Conservation (phyloP, 2,329 filamentous ascomycete genomes). For the Epichloe amarillans region DNA sequence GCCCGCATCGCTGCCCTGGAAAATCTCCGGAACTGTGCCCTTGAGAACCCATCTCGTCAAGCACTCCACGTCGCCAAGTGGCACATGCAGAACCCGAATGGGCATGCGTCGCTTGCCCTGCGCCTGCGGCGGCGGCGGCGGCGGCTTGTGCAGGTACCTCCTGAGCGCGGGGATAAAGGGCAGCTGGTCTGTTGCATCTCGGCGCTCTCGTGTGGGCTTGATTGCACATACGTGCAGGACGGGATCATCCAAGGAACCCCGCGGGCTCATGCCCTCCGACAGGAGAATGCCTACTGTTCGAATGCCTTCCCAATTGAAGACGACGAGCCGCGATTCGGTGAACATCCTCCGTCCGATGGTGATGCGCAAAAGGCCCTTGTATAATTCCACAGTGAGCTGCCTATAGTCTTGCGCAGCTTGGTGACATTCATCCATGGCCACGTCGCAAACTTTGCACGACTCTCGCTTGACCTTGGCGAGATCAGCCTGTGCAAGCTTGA, state of each 20-base stretch:
- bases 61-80: slow-evolving; percentile 69
- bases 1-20: slow-evolving; percentile 35
- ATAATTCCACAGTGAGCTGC: slow-evolving; percentile 66
- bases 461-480: slow-evolving; percentile 82
- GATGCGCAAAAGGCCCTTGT: slow-evolving; percentile 64
- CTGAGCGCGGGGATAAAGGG: slow-evolving; percentile 68
- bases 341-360: slow-evolving; percentile 74
- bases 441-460: slow-evolving; percentile 67
- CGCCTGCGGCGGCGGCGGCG: slow-evolving; percentile 43
- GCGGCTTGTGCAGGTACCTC: slow-evolving; percentile 51
- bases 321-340: slow-evolving; percentile 58
- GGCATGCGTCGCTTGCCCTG: slow-evolving; percentile 53
- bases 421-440: slow-evolving; percentile 68
- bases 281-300: slow-evolving; percentile 71
- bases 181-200: slow-evolving; percentile 72
- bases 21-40: slow-evolving; percentile 46
- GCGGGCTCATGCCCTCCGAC: slow-evolving; percentile 57
- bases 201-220: slow-evolving; percentile 49
- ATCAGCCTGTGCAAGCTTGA: slow-evolving; percentile 84
- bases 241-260: slow-evolving; percentile 42
- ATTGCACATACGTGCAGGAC: slow-evolving; percentile 71
- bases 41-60: slow-evolving; percentile 57
- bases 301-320: slow-evolving; percentile 75
- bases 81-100: slow-evolving; percentile 54
- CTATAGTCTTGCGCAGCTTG: slow-evolving; percentile 69